Evolutionary conservation across 2,329 filamentous ascomycete species (phyloP).

Genomic region (Cladosporium sp.): DNA sequence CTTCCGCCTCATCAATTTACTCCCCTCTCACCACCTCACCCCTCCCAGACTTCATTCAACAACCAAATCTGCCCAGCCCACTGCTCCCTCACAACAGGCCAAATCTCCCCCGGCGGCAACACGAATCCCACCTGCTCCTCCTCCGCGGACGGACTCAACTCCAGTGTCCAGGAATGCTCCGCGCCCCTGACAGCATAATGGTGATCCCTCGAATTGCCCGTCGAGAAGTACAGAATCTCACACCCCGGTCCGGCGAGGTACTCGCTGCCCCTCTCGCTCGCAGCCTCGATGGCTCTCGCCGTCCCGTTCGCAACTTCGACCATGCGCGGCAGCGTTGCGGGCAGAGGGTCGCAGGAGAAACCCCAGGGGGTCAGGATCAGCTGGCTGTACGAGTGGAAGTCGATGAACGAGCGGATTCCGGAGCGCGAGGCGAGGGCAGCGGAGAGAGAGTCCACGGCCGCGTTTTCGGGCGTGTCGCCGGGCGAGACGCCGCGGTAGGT

Average conservation of each 20-base stretch:
- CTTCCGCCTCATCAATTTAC: no score
- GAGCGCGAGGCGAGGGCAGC: slow-evolving; percentile 36
- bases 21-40: background rate
- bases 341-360: slow-evolving; percentile 50
- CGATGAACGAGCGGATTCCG: slow-evolving; percentile 59
- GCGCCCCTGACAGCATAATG: slow-evolving; percentile 39
- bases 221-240: slow-evolving; percentile 57
- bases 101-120: slow-evolving; percentile 46
- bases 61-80: slow-evolving; percentile 29
- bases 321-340: slow-evolving; percentile 45
- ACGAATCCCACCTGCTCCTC: slow-evolving; percentile 48
- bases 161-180: slow-evolving; percentile 45
- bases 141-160: slow-evolving; percentile 40
- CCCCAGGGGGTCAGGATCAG: slow-evolving; percentile 57
- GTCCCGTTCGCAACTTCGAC: slow-evolving; percentile 48
- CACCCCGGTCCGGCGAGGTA: slow-evolving; percentile 49
- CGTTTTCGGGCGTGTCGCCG: slow-evolving; percentile 51
- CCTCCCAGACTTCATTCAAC: slow-evolving; percentile 9
- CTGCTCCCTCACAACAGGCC: slow-evolving; percentile 44
- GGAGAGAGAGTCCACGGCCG: slow-evolving; percentile 47
- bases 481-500: slow-evolving; percentile 38
- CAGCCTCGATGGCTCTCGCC: slow-evolving; percentile 52
- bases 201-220: slow-evolving; percentile 44
- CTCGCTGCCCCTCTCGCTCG: slow-evolving; percentile 41
- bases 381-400: slow-evolving; percentile 63